phyloP scores from a whole-genome alignment of 129 eudicot species.

The Flaveria robusta region DNA sequence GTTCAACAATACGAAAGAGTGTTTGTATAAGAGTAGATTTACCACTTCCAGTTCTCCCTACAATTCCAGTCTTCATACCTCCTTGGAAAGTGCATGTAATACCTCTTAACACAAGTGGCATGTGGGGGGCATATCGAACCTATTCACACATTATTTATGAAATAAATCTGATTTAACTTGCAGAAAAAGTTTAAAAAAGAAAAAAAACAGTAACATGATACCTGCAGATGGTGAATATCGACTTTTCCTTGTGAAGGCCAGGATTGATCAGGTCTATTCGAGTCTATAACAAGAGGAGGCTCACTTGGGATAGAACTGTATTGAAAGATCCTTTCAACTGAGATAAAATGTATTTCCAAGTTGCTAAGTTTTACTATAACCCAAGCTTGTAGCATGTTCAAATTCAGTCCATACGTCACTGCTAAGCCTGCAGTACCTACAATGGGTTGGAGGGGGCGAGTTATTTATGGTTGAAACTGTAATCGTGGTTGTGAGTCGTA shows the following conservation, averaged over 20 bases:
- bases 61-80: constrained; percentile 85
- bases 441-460: not conserved
- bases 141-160: constrained; percentile 19
- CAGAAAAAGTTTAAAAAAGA: not conserved
- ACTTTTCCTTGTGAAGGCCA: constrained; percentile 88
- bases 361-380: constrained; percentile 60
- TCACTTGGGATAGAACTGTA: constrained; percentile 68
- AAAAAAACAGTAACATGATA: constrained; percentile 11
- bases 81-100: constrained; percentile 83
- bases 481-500: not conserved
- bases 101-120: constrained; percentile 92
- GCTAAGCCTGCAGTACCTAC: constrained; percentile 83
- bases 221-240: constrained; percentile 66
- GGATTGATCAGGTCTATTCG: constrained; percentile 46
- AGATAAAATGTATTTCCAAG: constrained; percentile 74
- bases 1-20: constrained; percentile 88
- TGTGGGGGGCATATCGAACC: constrained; percentile 90
- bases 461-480: not conserved
- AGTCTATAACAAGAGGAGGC: constrained; percentile 74
- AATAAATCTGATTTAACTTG: not conserved
- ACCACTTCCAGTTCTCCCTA: constrained; percentile 97
- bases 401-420: constrained; percentile 82
- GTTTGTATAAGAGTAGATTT: constrained; percentile 93
- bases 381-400: constrained; percentile 72
- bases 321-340: constrained; percentile 92